Percentiles rank a stretch among this genome's conserved stretches.
Evolutionary conservation across 108 stramenopile genomes (phyloP).

Genomic region (Seminavis robusta): DNA sequence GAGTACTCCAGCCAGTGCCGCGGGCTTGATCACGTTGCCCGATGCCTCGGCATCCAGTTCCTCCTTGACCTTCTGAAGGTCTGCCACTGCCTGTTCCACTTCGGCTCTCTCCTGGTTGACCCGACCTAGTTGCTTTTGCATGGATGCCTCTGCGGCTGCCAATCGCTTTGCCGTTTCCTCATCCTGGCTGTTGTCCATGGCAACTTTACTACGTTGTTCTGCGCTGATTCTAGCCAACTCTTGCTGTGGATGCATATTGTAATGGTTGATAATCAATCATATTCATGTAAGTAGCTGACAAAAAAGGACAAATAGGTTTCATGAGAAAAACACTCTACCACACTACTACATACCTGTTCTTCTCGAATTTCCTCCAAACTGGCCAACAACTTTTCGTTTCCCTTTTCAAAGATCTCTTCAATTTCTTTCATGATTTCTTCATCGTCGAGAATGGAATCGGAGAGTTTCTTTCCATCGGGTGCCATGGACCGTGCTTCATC

Average conservation of each 20-base stretch:
- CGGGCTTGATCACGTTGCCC: slow-evolving; percentile 38
- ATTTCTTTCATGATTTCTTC: slow-evolving; percentile 60
- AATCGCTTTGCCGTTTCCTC: slow-evolving; percentile 33
- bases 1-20: slow-evolving; percentile 39
- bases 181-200: slow-evolving; percentile 6
- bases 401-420: slow-evolving; percentile 51
- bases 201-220: slow-evolving; percentile 14
- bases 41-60: slow-evolving; percentile 30
- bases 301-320: neutral
- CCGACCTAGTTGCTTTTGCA: slow-evolving; percentile 36
- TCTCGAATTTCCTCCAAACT: slow-evolving; percentile 45
- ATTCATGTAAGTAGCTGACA: neutral
- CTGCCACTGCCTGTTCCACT: slow-evolving; percentile 46
- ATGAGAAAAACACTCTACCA: neutral
- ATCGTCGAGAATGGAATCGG: slow-evolving; percentile 45
- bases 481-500: slow-evolving; percentile 30
- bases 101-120: slow-evolving; percentile 42
- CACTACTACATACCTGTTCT: slow-evolving; percentile 44
- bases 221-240: slow-evolving; percentile 34
- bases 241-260: slow-evolving; percentile 22
- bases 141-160: slow-evolving; percentile 41
- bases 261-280: too few species aligned
- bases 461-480: neutral
- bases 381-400: slow-evolving; percentile 38
- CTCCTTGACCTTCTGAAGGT: slow-evolving; percentile 37